Evolutionary conservation across 192 early-diverging fungal genomes (phyloP).

Genomic region (Dissophora ornata): DNA sequence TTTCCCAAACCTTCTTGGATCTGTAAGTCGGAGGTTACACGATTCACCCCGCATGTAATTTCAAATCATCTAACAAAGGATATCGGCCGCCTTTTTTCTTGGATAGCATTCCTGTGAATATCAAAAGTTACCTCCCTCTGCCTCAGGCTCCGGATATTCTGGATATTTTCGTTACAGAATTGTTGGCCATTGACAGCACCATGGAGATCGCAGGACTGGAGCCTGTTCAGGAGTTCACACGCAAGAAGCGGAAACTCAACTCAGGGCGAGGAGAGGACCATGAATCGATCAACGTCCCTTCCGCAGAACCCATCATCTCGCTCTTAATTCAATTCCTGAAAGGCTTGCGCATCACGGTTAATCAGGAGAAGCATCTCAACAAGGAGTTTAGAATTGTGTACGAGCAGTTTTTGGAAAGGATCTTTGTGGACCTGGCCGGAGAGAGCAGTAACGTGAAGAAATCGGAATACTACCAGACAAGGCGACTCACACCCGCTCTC

Average conservation of each 20-base stretch:
- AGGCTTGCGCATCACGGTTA: slow-evolving; percentile 35
- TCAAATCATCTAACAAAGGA: too few relatives aligned
- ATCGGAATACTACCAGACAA: slow-evolving; percentile 8
- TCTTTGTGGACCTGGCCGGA: slow-evolving; percentile 12
- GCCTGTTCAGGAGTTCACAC: slow-evolving; percentile 1
- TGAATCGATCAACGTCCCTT: background rate
- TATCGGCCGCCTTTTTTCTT: too few relatives aligned
- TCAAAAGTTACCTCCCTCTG: slow-evolving; percentile 33
- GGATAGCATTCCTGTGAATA: slow-evolving; percentile 27
- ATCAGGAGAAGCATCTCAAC: slow-evolving; percentile 51
- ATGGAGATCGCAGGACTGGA: slow-evolving; percentile 31
- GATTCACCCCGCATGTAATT: too few relatives aligned
- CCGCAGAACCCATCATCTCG: slow-evolving; percentile 17
- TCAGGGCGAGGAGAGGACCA: slow-evolving; percentile 23
- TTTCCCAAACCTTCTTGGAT: slow-evolving; percentile 35
- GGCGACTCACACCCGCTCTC: slow-evolving; percentile 27
- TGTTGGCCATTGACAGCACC: slow-evolving; percentile 25
- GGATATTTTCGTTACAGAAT: slow-evolving; percentile 33
- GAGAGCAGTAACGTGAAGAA: background rate
- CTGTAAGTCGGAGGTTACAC: slow-evolving; percentile 11
- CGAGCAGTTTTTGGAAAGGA: slow-evolving; percentile 16
- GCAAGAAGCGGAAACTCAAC: slow-evolving; percentile 50
- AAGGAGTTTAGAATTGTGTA: slow-evolving; percentile 29
- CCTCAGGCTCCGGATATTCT: slow-evolving; percentile 39
- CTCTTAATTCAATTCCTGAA: slow-evolving; percentile 47